Percentiles rank a stretch among this genome's conserved stretches.
These are phyloP conservation scores for Sherardia arvensis DNA, from an alignment of 257 asterid genomes.

Conservation along the genomic window DNA sequence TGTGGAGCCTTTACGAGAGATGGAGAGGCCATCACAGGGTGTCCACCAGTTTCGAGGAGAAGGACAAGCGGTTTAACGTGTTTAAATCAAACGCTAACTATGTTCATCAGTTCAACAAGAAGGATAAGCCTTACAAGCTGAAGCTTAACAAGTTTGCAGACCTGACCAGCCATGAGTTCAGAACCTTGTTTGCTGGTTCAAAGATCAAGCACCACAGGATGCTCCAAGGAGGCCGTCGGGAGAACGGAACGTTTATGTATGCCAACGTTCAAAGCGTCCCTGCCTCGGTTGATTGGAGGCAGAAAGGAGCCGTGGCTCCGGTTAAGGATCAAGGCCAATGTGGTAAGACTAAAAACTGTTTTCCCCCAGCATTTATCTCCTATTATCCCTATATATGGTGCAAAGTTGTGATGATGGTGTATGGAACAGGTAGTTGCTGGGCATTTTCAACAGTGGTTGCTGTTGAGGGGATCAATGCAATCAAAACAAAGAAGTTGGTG, in stretches of 20 bases:
- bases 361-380: background rate
- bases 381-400: background rate
- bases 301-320: slow-evolving; percentile 57
- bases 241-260: slow-evolving; percentile 45
- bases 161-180: slow-evolving; percentile 85
- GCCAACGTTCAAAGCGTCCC: slow-evolving; percentile 42
- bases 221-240: slow-evolving; percentile 33
- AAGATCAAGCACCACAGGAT: slow-evolving; percentile 57
- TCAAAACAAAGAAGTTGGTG: slow-evolving; percentile 48
- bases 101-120: slow-evolving; percentile 51
- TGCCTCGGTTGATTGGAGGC: slow-evolving; percentile 76
- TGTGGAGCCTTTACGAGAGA: slow-evolving; percentile 77
- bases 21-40: slow-evolving; percentile 88
- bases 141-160: slow-evolving; percentile 78
- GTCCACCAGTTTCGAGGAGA: slow-evolving; percentile 53
- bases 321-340: slow-evolving; percentile 89
- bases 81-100: slow-evolving; percentile 61
- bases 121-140: slow-evolving; percentile 69
- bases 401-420: background rate
- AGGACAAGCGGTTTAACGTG: slow-evolving; percentile 60
- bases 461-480: slow-evolving; percentile 79
- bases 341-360: slow-evolving; percentile 30
- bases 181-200: slow-evolving; percentile 47
- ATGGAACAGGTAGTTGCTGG: slow-evolving; percentile 77
- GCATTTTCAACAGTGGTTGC: slow-evolving; percentile 85